These are phyloP conservation scores for Apiospora kogelbergensis DNA, from an alignment of 2,329 filamentous ascomycete species.

Conservation along the genomic window DNA sequence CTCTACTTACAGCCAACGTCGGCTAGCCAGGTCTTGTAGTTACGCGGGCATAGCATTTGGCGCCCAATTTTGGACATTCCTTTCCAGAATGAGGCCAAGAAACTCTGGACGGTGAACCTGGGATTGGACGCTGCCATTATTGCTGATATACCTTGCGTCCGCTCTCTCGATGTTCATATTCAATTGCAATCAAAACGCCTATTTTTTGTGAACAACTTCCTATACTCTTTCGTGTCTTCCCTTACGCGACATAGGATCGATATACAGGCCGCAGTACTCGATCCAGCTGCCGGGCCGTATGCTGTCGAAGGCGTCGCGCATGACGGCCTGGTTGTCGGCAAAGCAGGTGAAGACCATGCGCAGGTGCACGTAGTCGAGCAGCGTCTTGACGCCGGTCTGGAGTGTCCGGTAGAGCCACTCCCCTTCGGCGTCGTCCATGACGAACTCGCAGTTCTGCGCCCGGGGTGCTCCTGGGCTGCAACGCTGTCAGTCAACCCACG, in stretches of 20 bases:
- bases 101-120: conserved; percentile 11
- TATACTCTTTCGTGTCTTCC: conserved; percentile 1
- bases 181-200: no score
- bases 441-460: conserved; percentile 8
- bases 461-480: conserved; percentile 6
- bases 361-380: conserved; percentile 12
- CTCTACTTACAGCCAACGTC: conserved; percentile 13
- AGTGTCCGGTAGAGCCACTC: conserved; percentile 9
- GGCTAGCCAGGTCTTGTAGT: conserved; percentile 11
- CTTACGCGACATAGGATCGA: neutral
- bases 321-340: conserved; percentile 9
- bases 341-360: conserved; percentile 14
- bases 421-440: conserved; percentile 13
- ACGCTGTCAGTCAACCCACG: neutral
- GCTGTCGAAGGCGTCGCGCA: conserved; percentile 12
- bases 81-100: neutral
- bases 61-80: conserved; percentile 9
- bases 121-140: neutral
- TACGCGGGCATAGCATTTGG: neutral
- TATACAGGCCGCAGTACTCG: conserved; percentile 10
- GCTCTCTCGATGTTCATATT: no score
- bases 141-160: neutral
- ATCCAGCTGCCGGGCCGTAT: conserved; percentile 12
- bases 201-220: no score
- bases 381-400: neutral